These are phyloP conservation scores for Erodium moschatum DNA, from an alignment of 441 rosid genomes.

Conservation along the genomic window DNA sequence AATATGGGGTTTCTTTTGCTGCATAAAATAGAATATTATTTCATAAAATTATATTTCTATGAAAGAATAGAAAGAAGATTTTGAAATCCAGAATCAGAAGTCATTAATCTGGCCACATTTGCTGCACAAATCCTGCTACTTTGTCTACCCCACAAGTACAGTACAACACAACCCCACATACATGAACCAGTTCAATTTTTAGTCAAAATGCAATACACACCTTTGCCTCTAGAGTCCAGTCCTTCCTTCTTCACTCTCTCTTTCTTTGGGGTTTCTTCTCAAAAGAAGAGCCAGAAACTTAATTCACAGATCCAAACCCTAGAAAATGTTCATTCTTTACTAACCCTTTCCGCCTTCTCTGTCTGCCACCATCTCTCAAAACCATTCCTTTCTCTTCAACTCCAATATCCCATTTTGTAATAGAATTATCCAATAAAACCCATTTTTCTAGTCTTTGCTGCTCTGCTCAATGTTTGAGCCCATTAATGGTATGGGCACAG, in stretches of 20 bases:
- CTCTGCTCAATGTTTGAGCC: no score
- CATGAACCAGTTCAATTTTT: background rate
- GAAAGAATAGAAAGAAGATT: background rate
- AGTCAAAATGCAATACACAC: background rate
- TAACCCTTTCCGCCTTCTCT: constrained; percentile 27
- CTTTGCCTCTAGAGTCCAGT: background rate
- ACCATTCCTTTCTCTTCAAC: constrained; percentile 4
- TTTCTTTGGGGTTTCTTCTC: constrained; percentile 19
- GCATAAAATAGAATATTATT: background rate
- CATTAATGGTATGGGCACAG: no score
- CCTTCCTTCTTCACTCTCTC: background rate
- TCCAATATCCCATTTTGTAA: background rate
- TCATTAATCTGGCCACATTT: background rate
- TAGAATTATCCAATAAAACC: background rate
- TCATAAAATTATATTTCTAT: background rate
- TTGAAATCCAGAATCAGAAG: background rate
- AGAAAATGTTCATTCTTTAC: constrained; percentile 16
- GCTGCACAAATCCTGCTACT: background rate
- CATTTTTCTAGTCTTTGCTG: background rate
- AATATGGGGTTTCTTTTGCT: background rate
- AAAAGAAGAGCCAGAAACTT: constrained; percentile 37
- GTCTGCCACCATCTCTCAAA: constrained; percentile 28
- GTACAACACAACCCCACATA: background rate
- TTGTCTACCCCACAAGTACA: background rate
- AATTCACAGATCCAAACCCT: constrained; percentile 3